Percentiles rank a stretch among this genome's conserved stretches.
These are phyloP conservation scores for Abrus pulchellus DNA, from an alignment of 306 rosid species.

Conservation along the genomic window DNA sequence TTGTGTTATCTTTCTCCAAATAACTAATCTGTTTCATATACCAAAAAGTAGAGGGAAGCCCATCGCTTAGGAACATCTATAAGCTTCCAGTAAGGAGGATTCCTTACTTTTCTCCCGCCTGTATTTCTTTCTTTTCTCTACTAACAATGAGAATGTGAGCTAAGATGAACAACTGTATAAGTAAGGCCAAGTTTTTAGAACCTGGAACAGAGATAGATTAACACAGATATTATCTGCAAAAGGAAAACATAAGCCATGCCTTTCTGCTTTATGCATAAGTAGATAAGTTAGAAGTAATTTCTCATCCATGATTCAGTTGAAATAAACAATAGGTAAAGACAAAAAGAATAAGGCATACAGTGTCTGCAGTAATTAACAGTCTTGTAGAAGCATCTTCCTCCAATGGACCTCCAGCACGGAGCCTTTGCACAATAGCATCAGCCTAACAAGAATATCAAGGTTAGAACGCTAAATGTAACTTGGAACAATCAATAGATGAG, in stretches of 20 bases:
- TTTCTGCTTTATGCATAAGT: conserved; percentile 25
- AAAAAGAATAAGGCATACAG: conserved; percentile 61
- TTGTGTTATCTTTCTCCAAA: conserved; percentile 10
- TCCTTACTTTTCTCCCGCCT: conserved; percentile 1
- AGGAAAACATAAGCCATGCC: conserved; percentile 13
- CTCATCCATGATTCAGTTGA: conserved; percentile 23
- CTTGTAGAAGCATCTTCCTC: conserved; percentile 63
- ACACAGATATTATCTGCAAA: conserved; percentile 19
- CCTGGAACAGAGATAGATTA: conserved; percentile 20
- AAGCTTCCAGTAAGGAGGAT: conserved; percentile 8
- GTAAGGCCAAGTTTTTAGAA: not conserved
- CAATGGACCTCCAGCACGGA: conserved; percentile 52
- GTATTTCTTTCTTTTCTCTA: conserved; percentile 17
- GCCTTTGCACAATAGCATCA: conserved; percentile 81
- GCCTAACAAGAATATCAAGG: conserved; percentile 67
- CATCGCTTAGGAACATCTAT: conserved; percentile 28
- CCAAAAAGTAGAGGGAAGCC: not conserved
- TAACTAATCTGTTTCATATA: conserved; percentile 15
- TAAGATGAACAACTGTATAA: conserved; percentile 2
- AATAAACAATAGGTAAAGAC: conserved; percentile 34
- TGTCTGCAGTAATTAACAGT: conserved; percentile 87
- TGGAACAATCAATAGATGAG: conserved; percentile 29
- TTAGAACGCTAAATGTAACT: conserved; percentile 26
- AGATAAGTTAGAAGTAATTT: conserved; percentile 20
- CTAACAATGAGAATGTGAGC: conserved; percentile 22